Evolutionary conservation across 208 protist genomes (phyloP), one percentile per base, ranked within the genome.

Genomic region (Trypanosoma mega): DNA sequence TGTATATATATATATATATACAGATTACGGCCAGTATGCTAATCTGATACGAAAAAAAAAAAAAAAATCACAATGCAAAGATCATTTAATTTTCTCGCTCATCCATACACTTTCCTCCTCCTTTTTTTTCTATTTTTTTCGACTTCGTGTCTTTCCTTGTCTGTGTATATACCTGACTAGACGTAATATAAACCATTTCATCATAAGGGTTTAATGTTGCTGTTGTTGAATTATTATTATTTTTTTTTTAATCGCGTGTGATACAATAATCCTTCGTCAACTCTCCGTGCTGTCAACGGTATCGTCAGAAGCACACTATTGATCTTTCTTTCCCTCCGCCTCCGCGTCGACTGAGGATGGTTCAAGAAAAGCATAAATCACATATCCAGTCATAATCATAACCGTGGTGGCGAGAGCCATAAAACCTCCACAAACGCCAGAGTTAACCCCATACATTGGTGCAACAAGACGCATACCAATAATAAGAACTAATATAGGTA

Each of bases 341-440:
- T 20, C 30, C 37, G 27, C 47, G 16, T 45, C 3, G 33, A 20
- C 31, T 14, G 24, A 16, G 21, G 14, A 5, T 24, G 49, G 39
- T 53, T 89, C 82, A 2, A 58, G 29, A n/a, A 92, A 64, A 1
- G 82, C 82, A 50, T 90, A 86, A 2, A 82, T 60, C 1, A 82
- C 75, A 53, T 95, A 95, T 2, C 69, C 58, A 1, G 47, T 29
- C 48, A 80, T 82, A 47, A 95, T 76, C 9, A 61, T 8, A 20
- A 88, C 26, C 16, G 74, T 76, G 11, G 74, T 66, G 11, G 31
- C 53, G 18, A 95, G 64, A 0, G 82, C 68, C 14, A 82, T 46
- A n/a, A 91, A 68, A 5, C 87, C 87, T 23, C 87, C 84, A 56
- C 78, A 87, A 4, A 82, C 52, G 11, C 71, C 78, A 5, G 65